A percentile compares a stretch with the other conserved stretches of the same genome.
phyloP scores from a whole-genome alignment of 2,329 filamentous ascomycete species.

The Fusarium sp. region DNA sequence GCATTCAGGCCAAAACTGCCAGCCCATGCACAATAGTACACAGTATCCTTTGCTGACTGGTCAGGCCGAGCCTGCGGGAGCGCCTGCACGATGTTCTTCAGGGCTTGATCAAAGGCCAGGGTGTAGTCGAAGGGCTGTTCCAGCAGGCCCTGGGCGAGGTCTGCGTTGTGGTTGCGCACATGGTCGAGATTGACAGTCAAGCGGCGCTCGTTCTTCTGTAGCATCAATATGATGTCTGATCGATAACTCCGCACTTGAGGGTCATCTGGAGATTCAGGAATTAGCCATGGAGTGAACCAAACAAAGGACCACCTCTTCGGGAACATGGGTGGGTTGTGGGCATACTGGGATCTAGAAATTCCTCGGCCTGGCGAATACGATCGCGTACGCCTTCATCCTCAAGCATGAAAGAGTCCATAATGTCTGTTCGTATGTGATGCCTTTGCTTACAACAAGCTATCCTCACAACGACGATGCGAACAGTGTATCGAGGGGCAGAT shows the following conservation, averaged over 20 bases:
- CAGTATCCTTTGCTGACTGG: constrained; percentile 80
- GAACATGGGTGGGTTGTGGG: neutral
- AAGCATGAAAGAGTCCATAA: constrained; percentile 80
- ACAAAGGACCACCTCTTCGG: neutral
- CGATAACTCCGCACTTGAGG: constrained; percentile 79
- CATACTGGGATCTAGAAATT: constrained; percentile 94
- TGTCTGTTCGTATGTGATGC: constrained; percentile 37
- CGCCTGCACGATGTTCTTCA: constrained; percentile 88
- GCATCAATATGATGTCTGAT: constrained; percentile 85
- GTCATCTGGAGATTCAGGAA: constrained; percentile 55
- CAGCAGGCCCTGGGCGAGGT: constrained; percentile 83
- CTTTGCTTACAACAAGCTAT: constrained; percentile 15
- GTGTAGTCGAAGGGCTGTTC: constrained; percentile 89
- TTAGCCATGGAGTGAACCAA: constrained; percentile 17
- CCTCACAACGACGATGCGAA: constrained; percentile 15
- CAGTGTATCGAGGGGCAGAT: constrained; percentile 23
- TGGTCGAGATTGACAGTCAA: constrained; percentile 86
- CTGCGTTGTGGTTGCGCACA: constrained; percentile 86
- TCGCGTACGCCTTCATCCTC: constrained; percentile 87
- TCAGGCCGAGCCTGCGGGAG: constrained; percentile 80
- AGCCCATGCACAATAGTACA: constrained; percentile 97
- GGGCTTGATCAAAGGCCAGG: constrained; percentile 87
- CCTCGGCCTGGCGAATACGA: constrained; percentile 86
- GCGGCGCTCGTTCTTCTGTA: constrained; percentile 74
- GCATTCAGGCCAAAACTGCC: constrained; percentile 95